Conservation (phyloP, 2,329 filamentous ascomycete species). For the Hymenoscyphus fraxineus region DNA sequence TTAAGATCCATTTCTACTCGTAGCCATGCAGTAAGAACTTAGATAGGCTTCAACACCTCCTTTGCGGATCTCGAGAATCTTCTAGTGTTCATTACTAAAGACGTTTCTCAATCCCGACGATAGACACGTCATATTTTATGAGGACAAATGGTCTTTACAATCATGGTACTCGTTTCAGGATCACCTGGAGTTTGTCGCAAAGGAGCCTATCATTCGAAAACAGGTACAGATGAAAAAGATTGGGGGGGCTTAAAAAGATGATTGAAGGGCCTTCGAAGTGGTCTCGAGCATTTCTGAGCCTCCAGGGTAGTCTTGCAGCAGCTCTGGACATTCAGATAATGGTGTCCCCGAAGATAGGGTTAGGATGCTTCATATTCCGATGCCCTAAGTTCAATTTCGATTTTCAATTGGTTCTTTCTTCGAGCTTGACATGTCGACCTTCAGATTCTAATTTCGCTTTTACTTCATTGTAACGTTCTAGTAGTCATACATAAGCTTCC, state of each 20-base stretch:
- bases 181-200: neutral
- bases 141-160: neutral
- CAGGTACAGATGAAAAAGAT: neutral
- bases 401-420: neutral
- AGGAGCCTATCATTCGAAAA: neutral
- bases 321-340: neutral
- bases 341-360: neutral
- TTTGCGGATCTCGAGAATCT: no score
- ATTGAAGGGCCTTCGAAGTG: neutral
- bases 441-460: neutral
- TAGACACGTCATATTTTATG: no score
- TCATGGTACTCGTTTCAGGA: neutral
- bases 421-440: neutral
- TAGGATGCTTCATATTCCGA: neutral
- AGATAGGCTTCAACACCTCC: no score
- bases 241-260: neutral
- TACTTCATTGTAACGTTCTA: neutral
- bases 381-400: neutral
- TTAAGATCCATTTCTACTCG: no score
- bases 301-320: neutral
- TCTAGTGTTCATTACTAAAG: no score
- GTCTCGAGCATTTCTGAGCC: neutral
- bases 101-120: no score
- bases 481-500: slow-evolving; percentile 19
- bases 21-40: no score